Percentiles rank a stretch among this genome's conserved stretches.
Conservation (phyloP, 768 basidiomycete genomes). For the Boletus vermiculosoides region DNA sequence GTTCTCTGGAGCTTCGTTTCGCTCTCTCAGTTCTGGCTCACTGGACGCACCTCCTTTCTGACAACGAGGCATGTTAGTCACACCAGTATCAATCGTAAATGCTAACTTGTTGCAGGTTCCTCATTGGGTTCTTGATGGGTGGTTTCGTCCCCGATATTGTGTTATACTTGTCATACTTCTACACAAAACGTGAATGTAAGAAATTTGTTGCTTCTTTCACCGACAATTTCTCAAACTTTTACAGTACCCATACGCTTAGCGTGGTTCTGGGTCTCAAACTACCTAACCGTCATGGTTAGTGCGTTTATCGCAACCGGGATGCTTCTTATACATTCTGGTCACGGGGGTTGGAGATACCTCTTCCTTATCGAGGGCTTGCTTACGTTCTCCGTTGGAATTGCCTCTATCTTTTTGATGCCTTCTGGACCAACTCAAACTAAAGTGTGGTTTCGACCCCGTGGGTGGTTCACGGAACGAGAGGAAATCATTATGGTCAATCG, state of each 20-base stretch:
- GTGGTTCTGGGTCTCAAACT: constrained; percentile 66
- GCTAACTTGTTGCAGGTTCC: constrained; percentile 33
- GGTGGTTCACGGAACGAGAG: constrained; percentile 60
- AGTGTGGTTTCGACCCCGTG: constrained; percentile 52
- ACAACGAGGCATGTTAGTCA: constrained; percentile 41
- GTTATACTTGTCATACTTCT: constrained; percentile 1
- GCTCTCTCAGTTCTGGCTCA: constrained; percentile 58
- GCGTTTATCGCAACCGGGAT: constrained; percentile 67
- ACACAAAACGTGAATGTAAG: constrained; percentile 1
- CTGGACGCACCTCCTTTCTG: constrained; percentile 52
- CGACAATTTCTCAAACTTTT: background rate
- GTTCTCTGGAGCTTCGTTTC: constrained; percentile 56
- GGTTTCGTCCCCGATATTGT: constrained; percentile 57
- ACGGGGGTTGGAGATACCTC: constrained; percentile 34
- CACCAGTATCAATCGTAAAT: background rate
- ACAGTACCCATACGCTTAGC: constrained; percentile 44
- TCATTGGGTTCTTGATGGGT: constrained; percentile 61
- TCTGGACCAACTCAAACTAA: constrained; percentile 58
- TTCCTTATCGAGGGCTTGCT: constrained; percentile 36
- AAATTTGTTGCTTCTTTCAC: background rate
- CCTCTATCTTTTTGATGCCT: constrained; percentile 57
- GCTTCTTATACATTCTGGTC: constrained; percentile 37
- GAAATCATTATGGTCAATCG: constrained; percentile 55
- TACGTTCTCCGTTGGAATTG: constrained; percentile 49
- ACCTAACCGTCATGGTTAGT: constrained; percentile 50